Evolutionary conservation across 1,139 yeast genomes (phyloP).

Genomic region (Hyphopichia burtonii): DNA sequence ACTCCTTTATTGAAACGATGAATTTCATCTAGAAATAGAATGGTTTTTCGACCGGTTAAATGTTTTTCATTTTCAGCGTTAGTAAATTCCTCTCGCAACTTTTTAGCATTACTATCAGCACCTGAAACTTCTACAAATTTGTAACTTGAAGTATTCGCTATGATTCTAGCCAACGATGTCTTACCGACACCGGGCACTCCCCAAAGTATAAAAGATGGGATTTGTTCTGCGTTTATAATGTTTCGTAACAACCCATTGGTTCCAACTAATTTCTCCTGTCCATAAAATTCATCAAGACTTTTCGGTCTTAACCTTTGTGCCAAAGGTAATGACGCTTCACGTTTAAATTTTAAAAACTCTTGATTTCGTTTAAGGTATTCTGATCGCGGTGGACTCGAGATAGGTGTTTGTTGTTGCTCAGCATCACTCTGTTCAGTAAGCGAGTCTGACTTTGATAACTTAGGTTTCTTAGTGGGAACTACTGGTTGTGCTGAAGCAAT

Average conservation of each 20-base stretch:
- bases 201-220: constrained; percentile 90
- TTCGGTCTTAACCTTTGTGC: constrained; percentile 86
- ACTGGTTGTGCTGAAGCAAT: neutral
- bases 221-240: constrained; percentile 57
- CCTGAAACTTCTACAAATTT: constrained; percentile 84
- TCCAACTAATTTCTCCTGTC: constrained; percentile 83
- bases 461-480: neutral
- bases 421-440: neutral
- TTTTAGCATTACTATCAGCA: constrained; percentile 70
- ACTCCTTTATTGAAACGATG: constrained; percentile 89
- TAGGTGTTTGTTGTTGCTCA: neutral
- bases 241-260: constrained; percentile 68
- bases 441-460: neutral
- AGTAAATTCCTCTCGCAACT: constrained; percentile 69
- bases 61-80: constrained; percentile 68
- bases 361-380: constrained; percentile 10
- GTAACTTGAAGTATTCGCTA: constrained; percentile 54
- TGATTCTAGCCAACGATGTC: constrained; percentile 69
- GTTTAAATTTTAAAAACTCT: constrained; percentile 29
- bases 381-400: constrained; percentile 9
- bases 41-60: constrained; percentile 67
- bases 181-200: constrained; percentile 97
- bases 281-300: constrained; percentile 72
- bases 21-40: constrained; percentile 87
- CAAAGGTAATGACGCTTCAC: constrained; percentile 62